Evolutionary conservation across 1,284 basidiomycete genomes (phyloP), one percentile per base, ranked within the genome.

Genomic region (Peniophora sp.): DNA sequence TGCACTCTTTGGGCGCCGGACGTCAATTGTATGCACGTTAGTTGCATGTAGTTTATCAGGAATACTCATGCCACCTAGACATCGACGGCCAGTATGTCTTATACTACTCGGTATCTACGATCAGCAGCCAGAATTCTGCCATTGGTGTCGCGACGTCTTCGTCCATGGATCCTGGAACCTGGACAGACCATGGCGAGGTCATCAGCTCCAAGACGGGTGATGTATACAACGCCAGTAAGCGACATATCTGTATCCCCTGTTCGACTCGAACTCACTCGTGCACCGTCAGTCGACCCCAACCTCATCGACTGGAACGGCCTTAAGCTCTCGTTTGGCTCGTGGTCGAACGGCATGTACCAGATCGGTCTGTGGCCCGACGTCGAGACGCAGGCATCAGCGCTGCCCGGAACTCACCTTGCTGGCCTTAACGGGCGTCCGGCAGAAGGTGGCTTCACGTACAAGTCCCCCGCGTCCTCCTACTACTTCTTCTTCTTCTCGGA

Each of bases 171-270:
- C 58, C 64, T 14, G 67, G 66, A n/a, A 64, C 63, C 0, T 69
- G 67, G 67, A 64, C 63, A 2, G 67, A 69, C 47, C 61, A 64
- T 25, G 67, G 66, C 14, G 55, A 59, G 11, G 66, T 69, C 1
- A 62, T 67, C 45, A 54, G 56, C 17, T 65, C 65, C 2, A 55
- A 50, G 2, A 52, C 56, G 2, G 63, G 65, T 24, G 59, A 61
- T 49, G 52, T 53, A 17, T 68, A 61, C 60, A 68, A 68, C 43
- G 62, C 66, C 11, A 68, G 38, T 41, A 41, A 32, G 27, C 27
- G n/a, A 5, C 16, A 17, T 41, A n/a, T 17, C 8, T n/a, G 16
- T 32, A 5, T 12, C 27, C 12, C 27, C 5, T 32, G 27, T 32
- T 6, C 27, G 5, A 6, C 27, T 32, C 27, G 27, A 32, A 12